A percentile compares a stretch with the other conserved stretches of the same genome.
Conservation (phyloP, 805 yeast genomes). For the Suhomyces sp. region DNA sequence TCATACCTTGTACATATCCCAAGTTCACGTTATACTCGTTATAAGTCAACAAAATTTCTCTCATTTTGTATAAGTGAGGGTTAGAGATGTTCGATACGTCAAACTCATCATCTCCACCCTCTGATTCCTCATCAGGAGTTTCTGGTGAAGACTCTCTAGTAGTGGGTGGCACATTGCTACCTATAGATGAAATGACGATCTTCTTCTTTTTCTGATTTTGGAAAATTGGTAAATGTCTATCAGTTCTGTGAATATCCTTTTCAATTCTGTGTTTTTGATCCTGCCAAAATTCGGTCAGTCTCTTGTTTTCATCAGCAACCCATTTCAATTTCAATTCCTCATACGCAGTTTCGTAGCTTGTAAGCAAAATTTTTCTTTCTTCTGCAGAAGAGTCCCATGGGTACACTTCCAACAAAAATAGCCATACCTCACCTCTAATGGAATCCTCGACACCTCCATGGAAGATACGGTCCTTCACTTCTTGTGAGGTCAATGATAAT, state of each 20-base stretch:
- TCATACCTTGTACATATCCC: constrained; percentile 98
- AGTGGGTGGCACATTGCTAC: constrained; percentile 9
- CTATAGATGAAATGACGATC: constrained; percentile 24
- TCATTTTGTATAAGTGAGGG: constrained; percentile 67
- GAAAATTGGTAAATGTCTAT: constrained; percentile 71
- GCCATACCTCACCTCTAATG: constrained; percentile 78
- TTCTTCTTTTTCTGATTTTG: constrained; percentile 44
- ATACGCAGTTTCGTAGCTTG: constrained; percentile 60
- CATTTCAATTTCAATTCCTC: constrained; percentile 68
- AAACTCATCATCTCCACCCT: constrained; percentile 45
- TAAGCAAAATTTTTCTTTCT: constrained; percentile 61
- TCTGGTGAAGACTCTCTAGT: constrained; percentile 31
- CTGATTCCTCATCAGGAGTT: constrained; percentile 34
- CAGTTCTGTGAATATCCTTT: constrained; percentile 91
- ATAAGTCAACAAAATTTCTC: constrained; percentile 80
- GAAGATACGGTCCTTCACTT: constrained; percentile 79
- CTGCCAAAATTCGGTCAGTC: constrained; percentile 66
- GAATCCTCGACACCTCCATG: constrained; percentile 77
- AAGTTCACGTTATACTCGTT: constrained; percentile 79
- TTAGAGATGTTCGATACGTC: constrained; percentile 68
- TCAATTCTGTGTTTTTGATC: constrained; percentile 90
- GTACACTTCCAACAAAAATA: constrained; percentile 74
- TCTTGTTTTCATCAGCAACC: constrained; percentile 53
- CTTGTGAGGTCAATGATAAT: constrained; percentile 67
- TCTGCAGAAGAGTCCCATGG: constrained; percentile 82